Evolutionary conservation across 345 rosid species (phyloP), one percentile per base, ranked within the genome.

Genomic region (Brassica rapa): DNA sequence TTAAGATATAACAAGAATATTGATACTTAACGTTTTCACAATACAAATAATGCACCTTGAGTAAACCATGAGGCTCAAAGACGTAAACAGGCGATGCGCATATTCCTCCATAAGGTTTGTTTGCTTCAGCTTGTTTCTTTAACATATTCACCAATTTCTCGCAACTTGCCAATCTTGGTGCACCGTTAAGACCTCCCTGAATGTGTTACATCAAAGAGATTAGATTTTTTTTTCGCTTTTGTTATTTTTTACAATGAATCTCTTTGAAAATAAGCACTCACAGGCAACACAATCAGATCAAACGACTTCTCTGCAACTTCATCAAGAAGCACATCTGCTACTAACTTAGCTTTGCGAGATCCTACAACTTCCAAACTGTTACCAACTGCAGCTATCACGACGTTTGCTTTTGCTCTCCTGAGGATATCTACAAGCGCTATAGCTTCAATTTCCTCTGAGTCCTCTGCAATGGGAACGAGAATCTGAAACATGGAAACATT

Each of bases 361-460:
- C 94, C 94, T 60, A 86, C 68, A 78, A 93, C 86, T 81, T 95
- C 98, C 72, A 89, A 77, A 74, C 82, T 89, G 66, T 91, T 88
- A 66, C 91, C 93, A 70, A 91, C 88, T 63, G 97, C 86, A 37
- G 97, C 98, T 55, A 95, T 88, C 68, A 95, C 86, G 5, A 93
- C 97, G 12, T 91, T 87, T 76, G 90, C 98, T 82, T 91, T 90
- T 8, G 93, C 97, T 46, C 96, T 86, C 77, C 92, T 89, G 43
- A 95, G 82, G 74, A 95, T 79, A 83, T 91, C 98, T 63, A 91
- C 90, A 71, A 89, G 84, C 57, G 92, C 88, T 71, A 86, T 76
- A 68, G 96, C 97, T 88, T 95, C 99, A 86, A 93, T 83, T 86
- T 93, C 99, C 82, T 95, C 97, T 1, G 98, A 83, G 12, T 90